Conservation (phyloP, 2,329 filamentous ascomycete genomes). For the Colletotrichum australisinense region DNA sequence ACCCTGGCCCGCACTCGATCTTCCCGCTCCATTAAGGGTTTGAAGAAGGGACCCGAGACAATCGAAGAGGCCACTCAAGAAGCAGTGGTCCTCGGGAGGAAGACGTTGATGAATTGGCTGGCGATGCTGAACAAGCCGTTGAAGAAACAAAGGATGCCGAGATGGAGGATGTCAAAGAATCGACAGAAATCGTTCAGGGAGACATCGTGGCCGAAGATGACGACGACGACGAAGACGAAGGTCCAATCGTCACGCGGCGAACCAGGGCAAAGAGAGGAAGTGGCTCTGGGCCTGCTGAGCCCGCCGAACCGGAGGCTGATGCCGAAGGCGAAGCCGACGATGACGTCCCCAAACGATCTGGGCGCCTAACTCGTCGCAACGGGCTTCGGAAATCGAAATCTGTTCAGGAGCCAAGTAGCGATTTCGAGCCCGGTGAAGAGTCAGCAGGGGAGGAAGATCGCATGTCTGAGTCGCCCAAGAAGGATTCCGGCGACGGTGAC, state of each 20-base stretch:
- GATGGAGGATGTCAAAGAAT: conserved; percentile 42
- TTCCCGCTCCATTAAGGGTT: conserved; percentile 62
- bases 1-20: conserved; percentile 55
- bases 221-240: conserved; percentile 62
- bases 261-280: conserved; percentile 53
- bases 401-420: conserved; percentile 66
- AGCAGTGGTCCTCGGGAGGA: conserved; percentile 52
- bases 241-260: conserved; percentile 56
- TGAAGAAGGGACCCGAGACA: conserved; percentile 60
- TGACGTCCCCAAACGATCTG: conserved; percentile 48
- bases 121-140: conserved; percentile 43
- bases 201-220: conserved; percentile 48
- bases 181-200: conserved; percentile 46
- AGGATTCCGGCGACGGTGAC: conserved; percentile 50
- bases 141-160: conserved; percentile 38
- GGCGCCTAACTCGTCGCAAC: conserved; percentile 59
- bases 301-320: conserved; percentile 43
- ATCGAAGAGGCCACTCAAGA: conserved; percentile 67
- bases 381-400: conserved; percentile 57
- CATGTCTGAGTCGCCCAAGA: conserved; percentile 49
- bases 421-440: conserved; percentile 71
- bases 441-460: conserved; percentile 65
- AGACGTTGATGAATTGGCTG: conserved; percentile 52
- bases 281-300: conserved; percentile 41
- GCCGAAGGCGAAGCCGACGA: conserved; percentile 40